Conservation (phyloP, 2,329 filamentous ascomycete genomes). For the Davidsoniella eucalypti region DNA sequence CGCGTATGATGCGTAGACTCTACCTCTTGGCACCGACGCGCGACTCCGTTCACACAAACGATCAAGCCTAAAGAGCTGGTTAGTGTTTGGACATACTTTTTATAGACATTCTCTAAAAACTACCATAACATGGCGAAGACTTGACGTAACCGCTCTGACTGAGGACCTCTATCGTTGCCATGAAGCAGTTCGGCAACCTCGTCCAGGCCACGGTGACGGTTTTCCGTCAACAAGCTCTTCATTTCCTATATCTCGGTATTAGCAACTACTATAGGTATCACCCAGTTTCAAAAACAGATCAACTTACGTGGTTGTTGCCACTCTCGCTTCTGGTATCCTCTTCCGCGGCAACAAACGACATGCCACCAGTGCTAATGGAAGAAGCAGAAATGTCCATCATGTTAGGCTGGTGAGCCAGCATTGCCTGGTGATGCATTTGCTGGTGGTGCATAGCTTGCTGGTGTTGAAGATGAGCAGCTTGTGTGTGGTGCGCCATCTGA, state of each 20-base stretch:
- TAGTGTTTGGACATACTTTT: background rate
- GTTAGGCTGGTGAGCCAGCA: constrained; percentile 30
- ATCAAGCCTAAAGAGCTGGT: constrained; percentile 42
- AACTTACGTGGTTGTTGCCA: constrained; percentile 8
- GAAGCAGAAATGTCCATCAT: constrained; percentile 9
- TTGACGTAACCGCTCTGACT: constrained; percentile 69
- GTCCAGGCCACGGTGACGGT: constrained; percentile 48
- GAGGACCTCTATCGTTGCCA: constrained; percentile 62
- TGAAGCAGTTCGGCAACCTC: constrained; percentile 64
- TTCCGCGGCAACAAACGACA: constrained; percentile 8
- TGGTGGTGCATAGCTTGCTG: constrained; percentile 8
- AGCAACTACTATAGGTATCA: background rate
- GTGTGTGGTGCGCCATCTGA: constrained; percentile 4
- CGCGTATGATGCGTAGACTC: constrained; percentile 92
- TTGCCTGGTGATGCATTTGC: constrained; percentile 17
- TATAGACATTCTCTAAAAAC: constrained; percentile 18
- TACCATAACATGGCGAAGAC: constrained; percentile 84
- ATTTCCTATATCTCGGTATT: constrained; percentile 33
- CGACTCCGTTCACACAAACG: constrained; percentile 57
- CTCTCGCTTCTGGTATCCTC: constrained; percentile 9
- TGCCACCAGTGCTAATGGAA: constrained; percentile 2
- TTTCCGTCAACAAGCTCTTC: constrained; percentile 55
- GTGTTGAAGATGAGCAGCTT: constrained; percentile 8
- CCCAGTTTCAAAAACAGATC: background rate
- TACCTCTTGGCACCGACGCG: constrained; percentile 75